Conservation (phyloP, 148 eudicot genomes). For the Dysphania ambrosioides region DNA sequence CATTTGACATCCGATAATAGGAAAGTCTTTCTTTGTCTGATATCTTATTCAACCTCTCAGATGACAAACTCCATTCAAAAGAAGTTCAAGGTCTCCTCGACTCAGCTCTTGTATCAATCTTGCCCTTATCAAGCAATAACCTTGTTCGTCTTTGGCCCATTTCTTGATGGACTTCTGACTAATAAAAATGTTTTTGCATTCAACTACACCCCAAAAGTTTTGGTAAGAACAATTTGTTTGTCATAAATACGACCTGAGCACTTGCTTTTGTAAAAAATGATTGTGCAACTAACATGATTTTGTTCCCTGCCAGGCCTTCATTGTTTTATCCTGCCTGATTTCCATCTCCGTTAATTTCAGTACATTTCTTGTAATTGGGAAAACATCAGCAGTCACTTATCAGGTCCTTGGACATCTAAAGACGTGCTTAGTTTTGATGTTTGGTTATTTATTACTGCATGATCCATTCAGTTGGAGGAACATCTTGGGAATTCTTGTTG, state of each 20-base stretch:
- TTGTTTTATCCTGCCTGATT: constrained; percentile 77
- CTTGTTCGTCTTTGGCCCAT: constrained; percentile 78
- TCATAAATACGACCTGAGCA: background rate
- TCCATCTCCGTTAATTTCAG: constrained; percentile 94
- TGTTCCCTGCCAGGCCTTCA: constrained; percentile 58
- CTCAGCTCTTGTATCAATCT: constrained; percentile 89
- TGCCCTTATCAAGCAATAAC: constrained; percentile 86
- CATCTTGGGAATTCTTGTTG: constrained; percentile 76
- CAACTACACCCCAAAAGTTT: constrained; percentile 74
- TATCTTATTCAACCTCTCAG: constrained; percentile 55
- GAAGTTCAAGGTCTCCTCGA: constrained; percentile 93
- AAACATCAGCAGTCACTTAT: constrained; percentile 93
- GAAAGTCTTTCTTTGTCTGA: constrained; percentile 14
- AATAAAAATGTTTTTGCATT: constrained; percentile 79
- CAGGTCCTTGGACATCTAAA: constrained; percentile 96
- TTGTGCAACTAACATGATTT: background rate
- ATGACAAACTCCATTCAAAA: constrained; percentile 97
- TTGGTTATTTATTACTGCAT: constrained; percentile 66
- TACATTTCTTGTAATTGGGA: constrained; percentile 91
- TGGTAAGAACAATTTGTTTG: constrained; percentile 41
- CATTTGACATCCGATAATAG: background rate
- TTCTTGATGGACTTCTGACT: constrained; percentile 80
- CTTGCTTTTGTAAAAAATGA: background rate
- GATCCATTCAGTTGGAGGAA: constrained; percentile 92
- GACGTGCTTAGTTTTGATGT: constrained; percentile 87